Conservation (phyloP, 495 filamentous ascomycete genomes). For the Pyrenopolyporus hunteri region DNA sequence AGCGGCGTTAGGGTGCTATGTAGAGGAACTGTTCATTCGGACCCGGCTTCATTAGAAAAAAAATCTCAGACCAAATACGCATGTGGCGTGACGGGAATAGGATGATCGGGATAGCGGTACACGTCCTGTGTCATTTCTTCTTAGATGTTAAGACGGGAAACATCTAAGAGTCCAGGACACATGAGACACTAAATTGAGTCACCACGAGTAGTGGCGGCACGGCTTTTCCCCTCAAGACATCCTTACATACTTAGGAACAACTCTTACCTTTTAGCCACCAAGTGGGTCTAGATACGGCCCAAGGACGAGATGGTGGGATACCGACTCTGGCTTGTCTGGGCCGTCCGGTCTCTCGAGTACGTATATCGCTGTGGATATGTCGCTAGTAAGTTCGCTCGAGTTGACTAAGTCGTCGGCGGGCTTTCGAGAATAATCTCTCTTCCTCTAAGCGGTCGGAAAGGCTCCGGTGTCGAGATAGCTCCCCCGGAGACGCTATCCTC, state of each 20-base stretch:
- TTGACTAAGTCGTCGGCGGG: background rate
- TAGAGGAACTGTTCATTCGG: constrained; percentile 33
- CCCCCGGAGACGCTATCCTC: background rate
- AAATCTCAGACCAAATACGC: constrained; percentile 9
- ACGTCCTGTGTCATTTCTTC: background rate
- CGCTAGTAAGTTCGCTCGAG: constrained; percentile 15
- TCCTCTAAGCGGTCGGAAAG: background rate
- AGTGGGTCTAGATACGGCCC: constrained; percentile 28
- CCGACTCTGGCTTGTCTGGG: too few species aligned
- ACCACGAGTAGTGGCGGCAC: constrained; percentile 20
- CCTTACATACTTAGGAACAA: constrained; percentile 23
- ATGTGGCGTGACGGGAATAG: constrained; percentile 12
- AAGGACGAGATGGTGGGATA: constrained; percentile 13
- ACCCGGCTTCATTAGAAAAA: constrained; percentile 37
- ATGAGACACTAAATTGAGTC: constrained; percentile 20
- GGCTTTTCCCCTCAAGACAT: constrained; percentile 24
- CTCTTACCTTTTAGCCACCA: constrained; percentile 29
- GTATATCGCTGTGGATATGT: constrained; percentile 18
- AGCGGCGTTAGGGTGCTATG: constrained; percentile 38
- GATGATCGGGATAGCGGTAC: constrained; percentile 8
- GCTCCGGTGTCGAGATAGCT: background rate
- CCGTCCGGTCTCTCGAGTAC: constrained; percentile 7
- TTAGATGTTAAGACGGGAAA: constrained; percentile 3
- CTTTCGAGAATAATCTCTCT: background rate
- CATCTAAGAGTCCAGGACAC: constrained; percentile 1